Evolutionary conservation across 2,329 filamentous ascomycete species (phyloP).

Genomic region (Botrytis squamosa): DNA sequence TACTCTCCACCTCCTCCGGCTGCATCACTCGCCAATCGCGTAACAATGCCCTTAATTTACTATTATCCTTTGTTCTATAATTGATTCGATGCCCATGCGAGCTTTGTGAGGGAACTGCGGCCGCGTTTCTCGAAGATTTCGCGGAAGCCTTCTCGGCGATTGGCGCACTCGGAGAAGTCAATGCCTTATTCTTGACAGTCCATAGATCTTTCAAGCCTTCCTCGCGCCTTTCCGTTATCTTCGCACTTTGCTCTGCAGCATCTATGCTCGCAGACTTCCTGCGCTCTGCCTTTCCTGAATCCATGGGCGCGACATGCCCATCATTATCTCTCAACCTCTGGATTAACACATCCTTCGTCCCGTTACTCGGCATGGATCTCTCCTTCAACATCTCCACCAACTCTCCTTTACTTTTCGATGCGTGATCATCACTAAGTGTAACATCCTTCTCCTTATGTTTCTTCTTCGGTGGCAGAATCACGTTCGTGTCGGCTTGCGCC

Average conservation of each 20-base stretch:
- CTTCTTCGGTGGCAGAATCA: not conserved
- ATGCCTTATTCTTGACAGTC: not conserved
- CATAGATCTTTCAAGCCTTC: not conserved
- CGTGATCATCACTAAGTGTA: not conserved
- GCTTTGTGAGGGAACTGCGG: not conserved
- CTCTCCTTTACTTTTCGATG: not conserved
- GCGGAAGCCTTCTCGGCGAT: not conserved
- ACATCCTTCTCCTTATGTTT: not conserved
- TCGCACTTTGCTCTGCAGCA: not conserved
- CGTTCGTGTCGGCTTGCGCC: conserved; percentile 1
- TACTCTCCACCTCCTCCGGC: not conserved
- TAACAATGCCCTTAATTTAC: not conserved
- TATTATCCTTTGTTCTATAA: not conserved
- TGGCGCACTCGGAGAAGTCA: not conserved
- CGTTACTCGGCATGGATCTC: not conserved
- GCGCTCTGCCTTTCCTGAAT: not conserved
- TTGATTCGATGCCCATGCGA: not conserved
- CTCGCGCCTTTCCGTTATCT: not conserved
- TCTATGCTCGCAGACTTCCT: conserved; percentile 11
- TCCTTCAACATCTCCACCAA: not conserved
- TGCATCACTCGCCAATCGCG: not conserved
- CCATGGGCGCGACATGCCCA: not conserved
- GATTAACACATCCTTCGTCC: conserved; percentile 4
- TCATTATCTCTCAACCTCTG: not conserved
- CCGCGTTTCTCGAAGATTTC: not conserved